Percentiles rank a stretch among this genome's conserved stretches.
Conservation (phyloP, 768 basidiomycete species). For the Polyporus arcularius region DNA sequence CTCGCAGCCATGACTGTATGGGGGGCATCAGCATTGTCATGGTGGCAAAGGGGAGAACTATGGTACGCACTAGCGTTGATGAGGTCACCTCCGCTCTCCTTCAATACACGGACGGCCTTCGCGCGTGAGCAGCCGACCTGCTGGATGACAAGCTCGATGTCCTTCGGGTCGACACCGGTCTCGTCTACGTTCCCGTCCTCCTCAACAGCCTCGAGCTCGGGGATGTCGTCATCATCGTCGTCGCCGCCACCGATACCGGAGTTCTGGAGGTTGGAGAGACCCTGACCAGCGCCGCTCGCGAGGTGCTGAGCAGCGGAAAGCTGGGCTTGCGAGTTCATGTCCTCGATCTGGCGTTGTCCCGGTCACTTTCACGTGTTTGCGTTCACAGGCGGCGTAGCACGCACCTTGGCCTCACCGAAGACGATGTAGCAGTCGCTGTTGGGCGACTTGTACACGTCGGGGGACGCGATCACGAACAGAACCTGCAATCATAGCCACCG, state of each 20-base stretch:
- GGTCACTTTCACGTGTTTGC: not conserved
- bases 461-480: conserved; percentile 88
- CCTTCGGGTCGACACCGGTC: conserved; percentile 88
- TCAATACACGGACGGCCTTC: conserved; percentile 88
- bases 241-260: conserved; percentile 60
- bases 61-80: conserved; percentile 90
- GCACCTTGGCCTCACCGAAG: conserved; percentile 94
- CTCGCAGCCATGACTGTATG: conserved; percentile 86
- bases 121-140: conserved; percentile 89
- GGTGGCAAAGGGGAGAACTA: not conserved
- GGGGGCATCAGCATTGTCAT: conserved; percentile 3
- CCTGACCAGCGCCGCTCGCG: conserved; percentile 48
- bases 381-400: not conserved
- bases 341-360: conserved; percentile 62
- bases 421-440: conserved; percentile 99
- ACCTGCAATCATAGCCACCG: conserved; percentile 45
- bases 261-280: conserved; percentile 49
- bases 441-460: conserved; percentile 97
- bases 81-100: conserved; percentile 90
- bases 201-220: conserved; percentile 79
- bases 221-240: conserved; percentile 71
- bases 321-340: conserved; percentile 81
- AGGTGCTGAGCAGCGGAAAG: conserved; percentile 80
- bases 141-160: conserved; percentile 93
- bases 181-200: conserved; percentile 85